Evolutionary conservation across 371 early-diverging fungal species (phyloP), one percentile per base, ranked within the genome.

Genomic region (Apophysomyces trapeziformis): DNA sequence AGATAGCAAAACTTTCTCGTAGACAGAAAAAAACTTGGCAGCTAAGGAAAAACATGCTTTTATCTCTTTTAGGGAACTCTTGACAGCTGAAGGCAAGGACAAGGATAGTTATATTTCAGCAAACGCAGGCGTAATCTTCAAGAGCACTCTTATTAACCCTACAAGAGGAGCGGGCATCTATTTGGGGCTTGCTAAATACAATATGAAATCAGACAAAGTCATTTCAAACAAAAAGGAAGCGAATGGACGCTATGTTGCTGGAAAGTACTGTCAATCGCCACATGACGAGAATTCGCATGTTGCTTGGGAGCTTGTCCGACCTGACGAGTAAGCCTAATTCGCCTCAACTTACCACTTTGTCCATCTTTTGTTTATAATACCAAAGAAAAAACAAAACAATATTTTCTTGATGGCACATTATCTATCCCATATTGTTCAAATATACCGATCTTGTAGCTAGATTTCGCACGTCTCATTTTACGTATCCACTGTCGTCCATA

Each of bases 241-340:
- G 21, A 7, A 16, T 18, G 54, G 54, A 50, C 54, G 54, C 21
- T 50, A 50, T 50, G 54, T 50, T 50, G 54, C 54, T 21, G 54
- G 54, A n/a, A 50, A 50, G 54, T 50, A 50, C 54, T 50, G 54
- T 21, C 54, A 9, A 18, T 18, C 16, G 9, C 54, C 54, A 21
- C 6, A 21, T 21, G 9, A 21, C 2, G 54, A 21, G 21, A 21
- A 9, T 5, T 50, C 54, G 1, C 54, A 50, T 4, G 21, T 50
- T 21, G 0, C 54, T 18, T 50, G 54, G 54, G 9, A 50, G 9
- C 5, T 50, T 21, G 21, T n/a, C 54, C 18, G 9, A 5, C 21
- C 18, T 8, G 54, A 50, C 16, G 32, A 26, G 32, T 1, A 26
- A 26, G 2, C 32, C 32, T 26, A 2, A 26, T 26, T 26, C 32